Evolutionary conservation across 768 basidiomycete genomes (phyloP).

Genomic region (Leccinum ochraceum): DNA sequence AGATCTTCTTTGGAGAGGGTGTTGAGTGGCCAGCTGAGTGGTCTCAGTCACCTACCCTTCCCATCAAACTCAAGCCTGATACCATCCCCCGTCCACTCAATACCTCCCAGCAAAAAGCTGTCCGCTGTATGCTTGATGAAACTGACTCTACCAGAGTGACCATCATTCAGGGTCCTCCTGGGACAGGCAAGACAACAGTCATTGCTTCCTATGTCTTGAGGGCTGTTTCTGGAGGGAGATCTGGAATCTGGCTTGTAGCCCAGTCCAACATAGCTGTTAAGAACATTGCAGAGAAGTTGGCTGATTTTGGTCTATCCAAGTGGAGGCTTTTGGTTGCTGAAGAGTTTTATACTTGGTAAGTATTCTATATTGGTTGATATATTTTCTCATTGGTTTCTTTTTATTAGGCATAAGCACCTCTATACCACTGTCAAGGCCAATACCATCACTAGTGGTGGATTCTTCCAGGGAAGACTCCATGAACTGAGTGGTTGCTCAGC

Average conservation of each 20-base stretch:
- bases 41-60: slow-evolving; percentile 18
- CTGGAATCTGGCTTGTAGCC: slow-evolving; percentile 77
- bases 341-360: slow-evolving; percentile 72
- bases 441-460: slow-evolving; percentile 51
- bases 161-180: slow-evolving; percentile 54
- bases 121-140: slow-evolving; percentile 39
- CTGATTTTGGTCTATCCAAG: slow-evolving; percentile 46
- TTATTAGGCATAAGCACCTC: slow-evolving; percentile 78
- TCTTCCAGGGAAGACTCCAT: slow-evolving; percentile 30
- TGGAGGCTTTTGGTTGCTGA: slow-evolving; percentile 74
- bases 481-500: slow-evolving; percentile 44
- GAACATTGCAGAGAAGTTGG: slow-evolving; percentile 85
- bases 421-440: slow-evolving; percentile 52
- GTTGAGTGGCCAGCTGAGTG: slow-evolving; percentile 42
- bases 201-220: slow-evolving; percentile 62
- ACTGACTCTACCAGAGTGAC: slow-evolving; percentile 38
- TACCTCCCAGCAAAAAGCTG: slow-evolving; percentile 38
- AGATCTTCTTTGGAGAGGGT: slow-evolving; percentile 35
- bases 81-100: slow-evolving; percentile 37
- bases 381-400: slow-evolving; percentile 6
- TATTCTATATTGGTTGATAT: slow-evolving; percentile 1
- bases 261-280: slow-evolving; percentile 89
- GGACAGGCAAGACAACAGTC: slow-evolving; percentile 74
- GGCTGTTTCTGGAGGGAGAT: slow-evolving; percentile 39
- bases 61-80: slow-evolving; percentile 17